phyloP scores from a whole-genome alignment of 1,139 yeast genomes.

The Candida sp. region DNA sequence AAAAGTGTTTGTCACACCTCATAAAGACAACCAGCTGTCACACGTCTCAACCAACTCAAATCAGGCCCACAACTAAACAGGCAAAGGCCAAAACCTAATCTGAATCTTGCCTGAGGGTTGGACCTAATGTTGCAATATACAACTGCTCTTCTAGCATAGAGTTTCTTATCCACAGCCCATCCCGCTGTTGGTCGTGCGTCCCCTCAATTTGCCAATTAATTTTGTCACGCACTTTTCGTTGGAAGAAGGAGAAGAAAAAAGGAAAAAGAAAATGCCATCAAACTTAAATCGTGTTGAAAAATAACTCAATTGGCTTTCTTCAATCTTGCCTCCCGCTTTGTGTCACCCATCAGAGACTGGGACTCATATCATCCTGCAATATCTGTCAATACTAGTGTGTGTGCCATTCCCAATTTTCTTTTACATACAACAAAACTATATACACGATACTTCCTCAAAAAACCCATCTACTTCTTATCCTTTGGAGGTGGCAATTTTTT shows the following conservation, averaged over 20 bases:
- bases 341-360: no score
- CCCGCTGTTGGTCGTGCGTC: not conserved
- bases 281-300: constrained; percentile 2
- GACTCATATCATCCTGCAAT: no score
- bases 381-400: no score
- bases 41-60: not conserved
- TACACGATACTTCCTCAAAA: no score
- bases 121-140: not conserved
- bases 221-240: not conserved
- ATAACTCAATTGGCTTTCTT: not conserved
- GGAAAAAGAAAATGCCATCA: not conserved
- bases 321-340: no score
- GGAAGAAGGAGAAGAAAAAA: not conserved
- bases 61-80: not conserved
- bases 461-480: not conserved
- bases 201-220: not conserved
- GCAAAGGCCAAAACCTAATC: not conserved
- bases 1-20: not conserved
- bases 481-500: constrained; percentile 5
- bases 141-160: not conserved
- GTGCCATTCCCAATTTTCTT: no score
- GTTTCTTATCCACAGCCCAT: not conserved
- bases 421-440: no score
- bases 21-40: no score
- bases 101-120: no score